Conservation (phyloP, 495 filamentous ascomycete species). For the Extremus antarcticus region DNA sequence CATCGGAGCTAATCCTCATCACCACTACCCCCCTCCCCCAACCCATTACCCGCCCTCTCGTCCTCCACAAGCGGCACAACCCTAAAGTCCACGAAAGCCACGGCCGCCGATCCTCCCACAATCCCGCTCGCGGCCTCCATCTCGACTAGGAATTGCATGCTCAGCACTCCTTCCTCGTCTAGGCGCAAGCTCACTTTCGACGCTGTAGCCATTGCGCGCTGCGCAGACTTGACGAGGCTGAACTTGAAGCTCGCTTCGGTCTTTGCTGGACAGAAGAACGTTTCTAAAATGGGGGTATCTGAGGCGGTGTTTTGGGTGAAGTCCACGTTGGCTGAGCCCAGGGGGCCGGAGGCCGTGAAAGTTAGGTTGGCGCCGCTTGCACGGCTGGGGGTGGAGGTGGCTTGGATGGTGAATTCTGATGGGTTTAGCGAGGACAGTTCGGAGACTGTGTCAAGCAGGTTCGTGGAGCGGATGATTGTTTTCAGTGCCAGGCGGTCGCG, state of each 20-base stretch:
- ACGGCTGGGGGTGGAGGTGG: conserved; percentile 38
- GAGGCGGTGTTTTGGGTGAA: conserved; percentile 44
- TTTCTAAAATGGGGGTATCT: conserved; percentile 48
- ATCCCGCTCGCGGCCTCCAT: conserved; percentile 38
- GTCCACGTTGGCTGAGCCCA: conserved; percentile 73
- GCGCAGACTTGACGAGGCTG: conserved; percentile 66
- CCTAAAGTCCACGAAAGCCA: conserved; percentile 68
- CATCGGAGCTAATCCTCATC: neutral
- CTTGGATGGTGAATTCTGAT: conserved; percentile 44
- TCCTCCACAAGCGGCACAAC: conserved; percentile 61
- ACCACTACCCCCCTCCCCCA: conserved; percentile 11
- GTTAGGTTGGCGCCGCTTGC: conserved; percentile 59
- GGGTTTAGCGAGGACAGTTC: conserved; percentile 71
- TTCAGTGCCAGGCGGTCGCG: conserved; percentile 73
- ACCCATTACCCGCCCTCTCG: conserved; percentile 43
- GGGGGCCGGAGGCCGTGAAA: conserved; percentile 59
- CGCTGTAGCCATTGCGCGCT: conserved; percentile 78
- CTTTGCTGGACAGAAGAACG: conserved; percentile 48
- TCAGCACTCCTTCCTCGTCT: conserved; percentile 80
- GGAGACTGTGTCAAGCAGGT: conserved; percentile 71
- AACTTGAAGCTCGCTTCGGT: conserved; percentile 64
- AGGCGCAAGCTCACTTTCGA: conserved; percentile 84
- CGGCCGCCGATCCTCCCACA: conserved; percentile 22
- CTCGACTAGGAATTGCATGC: conserved; percentile 94
- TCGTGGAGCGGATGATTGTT: conserved; percentile 81